Evolutionary conservation across 768 basidiomycete genomes (phyloP), one percentile per base, ranked within the genome.

Genomic region (Rhizopogon vesiculosus): DNA sequence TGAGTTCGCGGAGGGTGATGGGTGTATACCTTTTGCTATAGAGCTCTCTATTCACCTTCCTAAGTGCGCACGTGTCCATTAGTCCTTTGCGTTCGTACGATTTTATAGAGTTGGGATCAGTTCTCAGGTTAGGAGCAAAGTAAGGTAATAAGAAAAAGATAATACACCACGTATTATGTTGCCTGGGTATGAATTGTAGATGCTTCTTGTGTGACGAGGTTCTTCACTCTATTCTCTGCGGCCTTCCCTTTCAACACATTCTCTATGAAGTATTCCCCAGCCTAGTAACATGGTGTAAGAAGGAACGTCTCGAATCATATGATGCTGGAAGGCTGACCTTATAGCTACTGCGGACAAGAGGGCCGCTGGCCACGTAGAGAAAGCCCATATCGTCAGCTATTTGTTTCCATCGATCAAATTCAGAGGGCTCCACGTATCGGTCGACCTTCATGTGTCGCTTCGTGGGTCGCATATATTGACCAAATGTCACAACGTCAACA

Each of bases 401-500:
- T 63, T 82, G 75, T 67, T 89, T 94, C 96, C 96, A 99, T 54
- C 79, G 75, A 58, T 91, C 89, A 63, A 98, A 99, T 68, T 98
- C 95, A 4, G 84, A 81, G 1, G 97, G 97, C 57, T 92, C 85
- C 22, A 98, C 93, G 64, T 99, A 99, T 31, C 93, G 89, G 61
- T 93, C 89, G 9, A 99, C 97, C 72, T 98, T 99, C 97, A 99
- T 98, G 72, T 99, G 97, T 29, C 87, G 83, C 72, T 98, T 98
- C 8, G 97, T 98, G 7, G 97, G 97, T 48, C 97, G 89, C 97
- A 99, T 98, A 72, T 99, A 99, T 74, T 99, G 97, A 2, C 97
- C 97, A 68, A 99, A 98, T 2, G 97, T 99, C 29, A 99, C 93
- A 6, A 99, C 96, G 65, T 98, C 96, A 44, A 98, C 95, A 61